Evolutionary conservation across 2,329 filamentous ascomycete species (phyloP).

Genomic region (Pseudogymnoascus destructans): DNA sequence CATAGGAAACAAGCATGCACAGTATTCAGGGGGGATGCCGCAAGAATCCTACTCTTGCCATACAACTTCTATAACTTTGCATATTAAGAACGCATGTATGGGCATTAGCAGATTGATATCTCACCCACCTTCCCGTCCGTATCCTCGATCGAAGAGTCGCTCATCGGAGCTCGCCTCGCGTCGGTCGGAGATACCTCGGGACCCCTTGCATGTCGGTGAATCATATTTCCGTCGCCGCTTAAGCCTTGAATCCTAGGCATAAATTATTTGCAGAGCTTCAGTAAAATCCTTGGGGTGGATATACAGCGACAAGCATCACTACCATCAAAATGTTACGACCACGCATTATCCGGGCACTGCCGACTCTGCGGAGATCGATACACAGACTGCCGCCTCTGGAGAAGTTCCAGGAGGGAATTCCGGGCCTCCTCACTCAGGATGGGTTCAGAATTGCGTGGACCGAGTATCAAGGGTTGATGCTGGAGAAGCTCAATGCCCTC

Average conservation of each 20-base stretch:
- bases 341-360: conserved; percentile 21
- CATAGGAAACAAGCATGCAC: neutral
- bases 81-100: neutral
- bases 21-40: neutral
- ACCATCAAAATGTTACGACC: conserved; percentile 24
- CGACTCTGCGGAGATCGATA: conserved; percentile 29
- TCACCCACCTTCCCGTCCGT: neutral
- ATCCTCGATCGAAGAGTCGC: neutral
- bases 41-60: conserved; percentile 6
- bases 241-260: conserved; percentile 7
- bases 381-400: conserved; percentile 36
- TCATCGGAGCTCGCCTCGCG: conserved; percentile 7
- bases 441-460: conserved; percentile 70
- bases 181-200: neutral
- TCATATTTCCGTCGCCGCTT: neutral
- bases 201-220: neutral
- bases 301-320: conserved; percentile 12
- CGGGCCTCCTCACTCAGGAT: conserved; percentile 54
- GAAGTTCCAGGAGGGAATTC: conserved; percentile 41
- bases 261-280: conserved; percentile 11
- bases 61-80: neutral
- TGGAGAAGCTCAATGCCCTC: conserved; percentile 63
- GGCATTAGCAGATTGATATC: neutral
- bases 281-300: neutral
- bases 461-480: conserved; percentile 62